Conservation (phyloP, 768 basidiomycete genomes). For the Nidula microcarpa region DNA sequence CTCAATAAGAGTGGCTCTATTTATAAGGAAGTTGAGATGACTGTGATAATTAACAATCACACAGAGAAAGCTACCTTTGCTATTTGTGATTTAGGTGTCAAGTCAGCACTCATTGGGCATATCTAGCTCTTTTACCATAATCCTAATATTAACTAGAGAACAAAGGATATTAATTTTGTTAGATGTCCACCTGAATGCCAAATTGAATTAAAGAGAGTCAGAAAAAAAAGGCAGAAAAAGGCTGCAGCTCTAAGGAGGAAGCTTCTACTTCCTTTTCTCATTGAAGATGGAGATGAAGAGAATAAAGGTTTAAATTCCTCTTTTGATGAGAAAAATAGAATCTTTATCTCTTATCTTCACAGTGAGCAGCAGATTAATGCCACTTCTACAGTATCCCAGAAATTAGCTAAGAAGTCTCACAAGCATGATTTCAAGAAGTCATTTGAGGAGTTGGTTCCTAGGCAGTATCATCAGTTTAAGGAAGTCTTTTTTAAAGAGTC, state of each 20-base stretch:
- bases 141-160: slow-evolving; percentile 16
- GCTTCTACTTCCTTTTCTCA: not conserved
- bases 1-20: slow-evolving; percentile 16
- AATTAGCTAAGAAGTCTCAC: not conserved
- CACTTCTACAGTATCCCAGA: not conserved
- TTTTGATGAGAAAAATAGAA: not conserved
- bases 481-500: not conserved
- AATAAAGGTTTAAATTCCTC: not conserved
- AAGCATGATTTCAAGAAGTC: not conserved
- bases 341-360: not conserved
- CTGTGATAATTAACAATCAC: slow-evolving; percentile 11
- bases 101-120: slow-evolving; percentile 15
- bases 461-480: not conserved
- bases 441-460: not conserved
- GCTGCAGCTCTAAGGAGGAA: not conserved
- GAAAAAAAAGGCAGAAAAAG: not conserved
- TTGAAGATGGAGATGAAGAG: not conserved
- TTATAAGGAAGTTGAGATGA: slow-evolving; percentile 9
- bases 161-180: slow-evolving; percentile 12
- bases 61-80: slow-evolving; percentile 11
- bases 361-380: not conserved
- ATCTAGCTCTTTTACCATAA: slow-evolving; percentile 21
- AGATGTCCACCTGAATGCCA: slow-evolving; percentile 11
- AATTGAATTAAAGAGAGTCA: not conserved
- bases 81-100: slow-evolving; percentile 13